Evolutionary conservation across 2,329 filamentous ascomycete genomes (phyloP), one percentile per base, ranked within the genome.

Genomic region (Sporothrix sp.): DNA sequence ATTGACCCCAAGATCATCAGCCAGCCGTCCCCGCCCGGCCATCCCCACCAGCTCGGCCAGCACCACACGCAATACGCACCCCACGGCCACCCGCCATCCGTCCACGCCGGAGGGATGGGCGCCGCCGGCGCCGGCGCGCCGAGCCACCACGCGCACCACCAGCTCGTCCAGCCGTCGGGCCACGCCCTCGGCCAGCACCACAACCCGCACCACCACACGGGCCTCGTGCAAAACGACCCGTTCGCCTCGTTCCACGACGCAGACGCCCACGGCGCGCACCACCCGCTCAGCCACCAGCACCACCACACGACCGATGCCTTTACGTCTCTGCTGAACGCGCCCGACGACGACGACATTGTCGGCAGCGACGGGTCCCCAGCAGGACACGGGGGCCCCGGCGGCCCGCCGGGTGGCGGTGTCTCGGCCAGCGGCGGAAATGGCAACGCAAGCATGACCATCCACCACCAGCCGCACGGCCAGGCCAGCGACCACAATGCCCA

Each of bases 1-100:
- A 79, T 80, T 61, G 76, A 80, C 59, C 76, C 76, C n/a, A 75
- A 76, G 57, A 78, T 79, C 49, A 78, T 79, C 57, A 71, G 67
- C 40, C 70, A 73, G 47, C 58, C 65, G 1, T 56, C 61, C 2
- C 59, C 58, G 21, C 60, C 63, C 33, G 59, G 62, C 25, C 58
- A 54, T 16, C 23, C 40, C 7, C 51, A 45, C 33, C 51, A 48
- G 20, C 45, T 45, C 21, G 30, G 11, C 30, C 61, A 64, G 51
- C 60, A 62, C 47, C 56, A 55, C 39, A 48, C 47, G 18, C 48
- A 44, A 32, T 50, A 37, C 27, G 13, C 39, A 16, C 48, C 45
- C 14, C 48, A 45, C 20, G 27, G 13, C 32, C 48, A 50, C 16
- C 13, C 39, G 16, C 32, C 30, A 20, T 28, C 33, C 23, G 35